Conservation (phyloP, 2,329 filamentous ascomycete species). For the Lecanoromycetidae sp. region DNA sequence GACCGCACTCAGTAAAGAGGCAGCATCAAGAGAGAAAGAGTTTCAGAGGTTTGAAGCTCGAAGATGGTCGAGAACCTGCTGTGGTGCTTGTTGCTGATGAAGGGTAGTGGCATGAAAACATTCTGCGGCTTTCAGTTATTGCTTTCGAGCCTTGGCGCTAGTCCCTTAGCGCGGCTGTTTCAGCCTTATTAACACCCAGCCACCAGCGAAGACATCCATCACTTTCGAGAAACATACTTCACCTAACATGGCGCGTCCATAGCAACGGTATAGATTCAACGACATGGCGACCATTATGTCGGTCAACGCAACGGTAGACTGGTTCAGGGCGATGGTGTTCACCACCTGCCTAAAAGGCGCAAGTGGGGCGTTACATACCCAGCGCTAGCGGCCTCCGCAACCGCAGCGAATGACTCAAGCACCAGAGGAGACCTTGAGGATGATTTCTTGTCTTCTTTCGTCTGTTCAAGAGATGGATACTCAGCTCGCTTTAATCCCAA, state of each 20-base stretch:
- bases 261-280: too few species aligned
- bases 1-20: background rate
- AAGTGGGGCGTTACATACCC: background rate
- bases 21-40: background rate
- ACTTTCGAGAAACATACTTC: background rate
- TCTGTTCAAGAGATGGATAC: too few species aligned
- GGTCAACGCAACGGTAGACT: too few species aligned
- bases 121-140: background rate
- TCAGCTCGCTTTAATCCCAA: too few species aligned
- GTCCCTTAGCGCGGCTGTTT: slow-evolving; percentile 4
- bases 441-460: too few species aligned
- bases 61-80: background rate
- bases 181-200: background rate
- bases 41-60: background rate
- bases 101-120: background rate
- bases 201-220: background rate
- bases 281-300: background rate
- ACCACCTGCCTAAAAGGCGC: background rate
- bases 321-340: background rate
- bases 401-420: too few species aligned
- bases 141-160: background rate
- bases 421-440: too few species aligned
- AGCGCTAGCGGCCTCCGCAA: too few species aligned
- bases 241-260: too few species aligned
- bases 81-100: background rate